Conservation (phyloP, 2,329 filamentous ascomycete genomes). For the Fusarium gaditjirri region DNA sequence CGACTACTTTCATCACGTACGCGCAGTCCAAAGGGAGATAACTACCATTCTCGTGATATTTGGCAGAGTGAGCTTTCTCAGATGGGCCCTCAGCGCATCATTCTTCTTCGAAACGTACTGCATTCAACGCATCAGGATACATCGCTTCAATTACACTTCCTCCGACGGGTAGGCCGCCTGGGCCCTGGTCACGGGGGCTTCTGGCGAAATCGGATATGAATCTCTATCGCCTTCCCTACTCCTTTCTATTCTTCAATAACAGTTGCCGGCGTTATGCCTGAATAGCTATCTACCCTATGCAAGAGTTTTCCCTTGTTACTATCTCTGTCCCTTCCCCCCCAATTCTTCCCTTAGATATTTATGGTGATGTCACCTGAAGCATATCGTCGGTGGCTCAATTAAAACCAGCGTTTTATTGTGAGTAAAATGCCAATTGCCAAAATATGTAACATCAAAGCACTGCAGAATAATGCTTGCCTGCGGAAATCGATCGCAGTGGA, state of each 20-base stretch:
- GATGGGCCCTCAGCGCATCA: too few relatives aligned
- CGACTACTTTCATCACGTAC: too few relatives aligned
- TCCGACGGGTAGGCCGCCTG: too few relatives aligned
- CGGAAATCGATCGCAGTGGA: not conserved
- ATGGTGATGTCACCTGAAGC: not conserved
- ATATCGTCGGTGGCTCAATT: not conserved
- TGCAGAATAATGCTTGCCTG: accelerated
- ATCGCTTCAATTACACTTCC: too few relatives aligned
- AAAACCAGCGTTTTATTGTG: not conserved
- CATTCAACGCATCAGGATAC: too few relatives aligned
- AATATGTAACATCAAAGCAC: not conserved
- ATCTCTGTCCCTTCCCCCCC: accelerated
- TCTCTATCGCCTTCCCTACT: too few relatives aligned
- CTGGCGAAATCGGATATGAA: not conserved
- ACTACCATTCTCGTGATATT: too few relatives aligned
- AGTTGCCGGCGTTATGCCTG: not conserved
- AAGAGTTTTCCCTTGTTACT: not conserved
- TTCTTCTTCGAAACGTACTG: too few relatives aligned
- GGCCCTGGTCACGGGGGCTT: not conserved
- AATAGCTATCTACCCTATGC: not conserved
- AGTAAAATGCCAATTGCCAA: not conserved
- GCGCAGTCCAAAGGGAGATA: too few relatives aligned
- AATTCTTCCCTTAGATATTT: too few relatives aligned
- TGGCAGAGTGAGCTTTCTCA: too few relatives aligned
- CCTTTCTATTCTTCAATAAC: not conserved